Base-by-base conservation (phyloP, 495 filamentous ascomycete genomes). In the Aspergillus sclerotioniger region DNA sequence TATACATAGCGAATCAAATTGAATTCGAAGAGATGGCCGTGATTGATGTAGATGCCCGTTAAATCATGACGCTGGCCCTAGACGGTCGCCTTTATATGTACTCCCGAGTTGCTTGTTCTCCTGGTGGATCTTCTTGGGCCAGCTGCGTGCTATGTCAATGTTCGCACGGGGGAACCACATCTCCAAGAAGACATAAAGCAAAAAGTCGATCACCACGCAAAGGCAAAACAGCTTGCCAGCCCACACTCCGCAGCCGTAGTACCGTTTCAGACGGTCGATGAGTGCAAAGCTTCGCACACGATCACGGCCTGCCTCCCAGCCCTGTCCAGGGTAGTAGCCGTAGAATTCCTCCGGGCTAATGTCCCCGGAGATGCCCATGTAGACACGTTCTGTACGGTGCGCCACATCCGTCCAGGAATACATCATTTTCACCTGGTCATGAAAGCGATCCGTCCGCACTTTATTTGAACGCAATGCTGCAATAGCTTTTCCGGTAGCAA, bases 221-320 rank as follows among this genome's bases (percentile, higher is more conserved):
- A 98, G 73, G 63, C 92, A 96, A 67, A 98, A 98, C 20, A 98
- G 73, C 73, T 98, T 98, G 8, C 94, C 94, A 9, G 94, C 94
- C 94, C 94, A 98, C 39, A 98, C 91, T n/a, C 94, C 94, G 66
- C 94, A 98, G n/a, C 94, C 94, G 66, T 98, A 98, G 66, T 98
- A 98, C 25, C 92, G 75, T 71, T 98, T 98, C 20, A 98, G 70
- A 17, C 94, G 82, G 67, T 98, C 94, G 63, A 98, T 96, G 25
- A 98, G 81, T 1, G 91, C 90, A 71, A 94, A 95, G 69, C 88
- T 92, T 62, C 89, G 87, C 0, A 88, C 86, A 39, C 89, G 77
- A 44, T 91, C 91, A 50, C 88, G 82, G 62, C 88, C 87, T 12
- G 83, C 86, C 56, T 84, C 86, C 80, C 86, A 82, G 0, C 77